Evolutionary conservation across 2,329 filamentous ascomycete species (phyloP), one percentile per base, ranked within the genome.

Genomic region (Apiospora hydei): DNA sequence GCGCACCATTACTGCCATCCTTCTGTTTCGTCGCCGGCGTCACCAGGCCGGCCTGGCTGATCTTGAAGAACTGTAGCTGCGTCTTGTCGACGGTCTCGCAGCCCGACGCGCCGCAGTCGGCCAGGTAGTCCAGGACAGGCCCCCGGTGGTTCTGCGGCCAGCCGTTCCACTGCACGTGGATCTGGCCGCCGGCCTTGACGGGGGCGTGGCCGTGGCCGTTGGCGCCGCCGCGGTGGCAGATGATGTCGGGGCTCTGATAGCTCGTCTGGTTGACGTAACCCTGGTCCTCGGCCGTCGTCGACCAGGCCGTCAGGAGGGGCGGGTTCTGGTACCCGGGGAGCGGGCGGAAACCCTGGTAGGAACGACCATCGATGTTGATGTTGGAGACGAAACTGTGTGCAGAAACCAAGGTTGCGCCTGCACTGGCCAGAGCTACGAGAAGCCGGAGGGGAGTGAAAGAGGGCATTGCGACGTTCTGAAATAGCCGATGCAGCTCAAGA

Each of bases 1-100:
- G 57, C 34, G 10, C 18, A 13, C 21, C 10, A 7, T 26, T n/a
- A 26, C 47, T 51, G 46, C 86, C 82, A 71, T 79, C 79, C 71
- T 85, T 85, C 69, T 85, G 82, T 44, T 83, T 84, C 26, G 84
- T 81, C 34, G 81, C 83, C 14, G 77, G 78, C 69, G 81, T 74
- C 24, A 78, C 66, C 24, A 81, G 75, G 14, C 78, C 75, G 4
- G 72, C 76, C 49, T 79, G 75, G 70, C 77, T 78, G 53, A 80
- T 77, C 70, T 80, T 81, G 72, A 77, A 78, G 72, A 80, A 82
- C 41, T 76, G 57, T 46, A 83, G 76, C 26, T 66, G 61, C 14
- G 77, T 77, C 72, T 81, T 81, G 71, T 81, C 77, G 34, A 80
- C 78, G 1, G 71, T 75, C 24, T 73, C 76, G 72, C 79, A 81